These are phyloP conservation scores for Venturiaceae sp. DNA, from an alignment of 2,329 filamentous ascomycete genomes.

Conservation along the genomic window DNA sequence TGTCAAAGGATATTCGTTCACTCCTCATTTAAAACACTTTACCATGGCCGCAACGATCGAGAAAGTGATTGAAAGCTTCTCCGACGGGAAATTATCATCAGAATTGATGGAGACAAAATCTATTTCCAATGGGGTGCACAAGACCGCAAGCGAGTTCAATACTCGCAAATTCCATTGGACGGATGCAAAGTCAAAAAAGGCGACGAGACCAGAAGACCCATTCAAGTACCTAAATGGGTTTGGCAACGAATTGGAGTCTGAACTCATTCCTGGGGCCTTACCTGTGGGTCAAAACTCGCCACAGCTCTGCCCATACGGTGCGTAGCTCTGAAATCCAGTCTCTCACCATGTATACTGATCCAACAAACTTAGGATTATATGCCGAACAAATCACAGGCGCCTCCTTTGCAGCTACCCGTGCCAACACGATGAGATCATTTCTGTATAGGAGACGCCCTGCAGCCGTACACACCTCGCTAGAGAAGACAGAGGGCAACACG, in stretches of 20 bases:
- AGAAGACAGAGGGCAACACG: constrained; percentile 79
- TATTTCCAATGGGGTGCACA: too few species aligned
- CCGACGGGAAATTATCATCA: too few species aligned
- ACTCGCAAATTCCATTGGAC: constrained; percentile 48
- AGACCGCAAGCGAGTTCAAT: too few species aligned
- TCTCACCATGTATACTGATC: too few species aligned
- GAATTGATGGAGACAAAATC: too few species aligned
- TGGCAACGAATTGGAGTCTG: constrained; percentile 43
- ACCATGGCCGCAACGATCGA: too few species aligned
- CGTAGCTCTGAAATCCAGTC: too few species aligned
- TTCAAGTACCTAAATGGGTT: constrained; percentile 46
- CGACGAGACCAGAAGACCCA: constrained; percentile 42
- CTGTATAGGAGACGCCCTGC: constrained; percentile 61
- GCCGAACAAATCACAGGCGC: constrained; percentile 66
- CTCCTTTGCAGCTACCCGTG: constrained; percentile 59
- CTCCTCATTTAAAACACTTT: too few species aligned
- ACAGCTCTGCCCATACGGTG: constrained; percentile 55
- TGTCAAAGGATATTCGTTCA: too few species aligned
- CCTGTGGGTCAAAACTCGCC: constrained; percentile 60
- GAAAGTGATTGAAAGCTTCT: too few species aligned
- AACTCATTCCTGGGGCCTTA: constrained; percentile 53
- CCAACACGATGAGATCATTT: constrained; percentile 63
- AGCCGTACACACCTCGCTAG: constrained; percentile 60
- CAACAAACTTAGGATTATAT: constrained; percentile 58
- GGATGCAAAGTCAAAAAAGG: constrained; percentile 51